These are phyloP conservation scores for Diutina rugosa DNA, from an alignment of 1,139 yeast genomes.

Conservation along the genomic window DNA sequence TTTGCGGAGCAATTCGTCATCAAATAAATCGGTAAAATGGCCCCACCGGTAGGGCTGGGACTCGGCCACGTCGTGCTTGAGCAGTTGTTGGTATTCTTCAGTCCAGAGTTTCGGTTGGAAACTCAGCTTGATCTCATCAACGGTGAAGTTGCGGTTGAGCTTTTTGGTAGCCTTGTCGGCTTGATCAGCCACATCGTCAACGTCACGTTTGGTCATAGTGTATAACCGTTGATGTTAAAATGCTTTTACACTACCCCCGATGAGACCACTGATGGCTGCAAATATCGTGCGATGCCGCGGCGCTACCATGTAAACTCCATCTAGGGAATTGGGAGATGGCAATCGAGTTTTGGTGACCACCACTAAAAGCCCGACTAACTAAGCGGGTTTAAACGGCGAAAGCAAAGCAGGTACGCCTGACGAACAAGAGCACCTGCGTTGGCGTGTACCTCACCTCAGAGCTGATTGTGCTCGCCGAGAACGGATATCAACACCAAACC, in stretches of 20 bases:
- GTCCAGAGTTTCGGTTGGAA: constrained; percentile 49
- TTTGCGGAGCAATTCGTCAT: constrained; percentile 61
- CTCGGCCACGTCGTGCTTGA: constrained; percentile 27
- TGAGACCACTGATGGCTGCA: not conserved
- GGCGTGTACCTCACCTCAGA: not conserved
- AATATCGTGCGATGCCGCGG: not conserved
- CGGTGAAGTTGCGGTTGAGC: constrained; percentile 9
- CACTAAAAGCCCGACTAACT: not conserved
- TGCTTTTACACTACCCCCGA: not conserved
- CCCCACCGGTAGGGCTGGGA: constrained; percentile 89
- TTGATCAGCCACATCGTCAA: not conserved
- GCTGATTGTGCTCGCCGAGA: not conserved
- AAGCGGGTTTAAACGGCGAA: not conserved
- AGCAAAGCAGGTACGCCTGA: not conserved
- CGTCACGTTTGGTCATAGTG: not conserved
- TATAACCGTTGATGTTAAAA: too few species aligned
- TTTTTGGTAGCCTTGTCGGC: not conserved
- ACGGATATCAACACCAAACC: not conserved
- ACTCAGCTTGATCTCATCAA: constrained; percentile 29
- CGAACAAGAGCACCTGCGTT: not conserved
- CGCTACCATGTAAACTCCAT: not conserved
- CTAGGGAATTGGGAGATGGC: too few species aligned
- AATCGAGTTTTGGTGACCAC: not conserved
- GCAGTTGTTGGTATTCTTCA: constrained; percentile 21
- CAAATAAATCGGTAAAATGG: constrained; percentile 55